Evolutionary conservation across 768 basidiomycete species (phyloP).

Genomic region (Paxillus ammoniavirescens): DNA sequence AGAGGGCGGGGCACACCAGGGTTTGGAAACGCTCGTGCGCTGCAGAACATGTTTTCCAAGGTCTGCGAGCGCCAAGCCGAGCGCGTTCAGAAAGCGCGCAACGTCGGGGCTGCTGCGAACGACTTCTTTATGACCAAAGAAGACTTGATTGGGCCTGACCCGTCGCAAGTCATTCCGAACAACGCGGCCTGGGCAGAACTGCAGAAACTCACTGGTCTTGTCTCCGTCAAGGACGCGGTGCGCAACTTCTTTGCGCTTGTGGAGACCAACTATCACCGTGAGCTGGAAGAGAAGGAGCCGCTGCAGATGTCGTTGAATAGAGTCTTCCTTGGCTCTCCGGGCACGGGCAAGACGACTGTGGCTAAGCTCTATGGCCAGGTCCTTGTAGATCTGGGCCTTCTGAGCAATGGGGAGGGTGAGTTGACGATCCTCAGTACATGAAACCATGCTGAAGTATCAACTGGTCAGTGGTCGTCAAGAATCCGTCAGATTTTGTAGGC

Average conservation of each 20-base stretch:
- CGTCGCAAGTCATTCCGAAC: conserved; percentile 43
- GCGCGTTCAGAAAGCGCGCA: conserved; percentile 43
- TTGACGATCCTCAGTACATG: background rate
- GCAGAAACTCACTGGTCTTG: conserved; percentile 53
- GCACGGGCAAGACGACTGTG: conserved; percentile 72
- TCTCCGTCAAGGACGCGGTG: conserved; percentile 54
- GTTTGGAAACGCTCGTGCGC: conserved; percentile 67
- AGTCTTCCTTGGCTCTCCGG: conserved; percentile 65
- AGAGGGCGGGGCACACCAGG: conserved; percentile 53
- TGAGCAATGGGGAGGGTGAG: conserved; percentile 73
- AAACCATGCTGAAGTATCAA: background rate
- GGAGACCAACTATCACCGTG: conserved; percentile 56
- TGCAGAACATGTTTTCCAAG: conserved; percentile 47
- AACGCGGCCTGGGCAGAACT: conserved; percentile 53
- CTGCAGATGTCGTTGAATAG: conserved; percentile 57
- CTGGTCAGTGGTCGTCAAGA: conserved; percentile 57
- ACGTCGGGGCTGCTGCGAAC: conserved; percentile 37
- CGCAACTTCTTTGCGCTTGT: conserved; percentile 45
- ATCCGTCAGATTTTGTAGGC: conserved; percentile 70
- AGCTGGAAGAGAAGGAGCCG: conserved; percentile 54
- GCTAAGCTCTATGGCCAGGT: conserved; percentile 66
- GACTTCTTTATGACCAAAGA: conserved; percentile 52
- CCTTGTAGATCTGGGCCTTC: conserved; percentile 55
- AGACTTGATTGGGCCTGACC: conserved; percentile 68
- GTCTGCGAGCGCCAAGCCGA: conserved; percentile 54